A percentile compares a stretch with the other conserved stretches of the same genome.
Evolutionary conservation across 139 green algal genomes (phyloP).

Genomic region (Tetradesmus lagerheimii): DNA sequence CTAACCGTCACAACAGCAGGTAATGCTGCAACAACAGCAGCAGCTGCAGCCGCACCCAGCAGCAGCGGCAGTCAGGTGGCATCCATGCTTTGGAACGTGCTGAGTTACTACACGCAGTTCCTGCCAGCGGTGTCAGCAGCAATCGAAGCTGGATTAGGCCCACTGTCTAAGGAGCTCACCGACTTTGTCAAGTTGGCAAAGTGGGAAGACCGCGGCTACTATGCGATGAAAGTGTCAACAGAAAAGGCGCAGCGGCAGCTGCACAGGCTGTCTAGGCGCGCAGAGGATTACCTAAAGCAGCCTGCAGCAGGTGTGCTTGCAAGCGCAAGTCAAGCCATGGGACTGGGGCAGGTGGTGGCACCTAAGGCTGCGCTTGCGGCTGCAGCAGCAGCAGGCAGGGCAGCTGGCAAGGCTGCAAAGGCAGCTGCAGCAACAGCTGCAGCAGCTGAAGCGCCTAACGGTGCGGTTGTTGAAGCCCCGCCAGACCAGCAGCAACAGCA

Average conservation of each 20-base stretch:
- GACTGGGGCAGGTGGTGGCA: slow-evolving; percentile 63
- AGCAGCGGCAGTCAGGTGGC: neutral
- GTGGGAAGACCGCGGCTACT: slow-evolving; percentile 98
- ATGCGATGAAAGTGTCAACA: slow-evolving; percentile 80
- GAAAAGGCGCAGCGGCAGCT: slow-evolving; percentile 94
- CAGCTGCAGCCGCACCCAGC: slow-evolving; percentile 40
- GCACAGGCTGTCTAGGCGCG: slow-evolving; percentile 72
- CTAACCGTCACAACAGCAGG: slow-evolving; percentile 43
- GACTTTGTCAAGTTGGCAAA: slow-evolving; percentile 97
- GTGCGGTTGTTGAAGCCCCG: slow-evolving; percentile 60
- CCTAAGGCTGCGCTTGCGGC: slow-evolving; percentile 52
- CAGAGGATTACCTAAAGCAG: slow-evolving; percentile 67
- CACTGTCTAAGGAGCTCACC: slow-evolving; percentile 87
- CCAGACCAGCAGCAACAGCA: slow-evolving; percentile 44
- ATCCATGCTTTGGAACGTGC: slow-evolving; percentile 71
- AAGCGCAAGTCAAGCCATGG: slow-evolving; percentile 48
- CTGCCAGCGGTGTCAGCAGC: slow-evolving; percentile 59
- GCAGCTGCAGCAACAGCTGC: slow-evolving; percentile 24
- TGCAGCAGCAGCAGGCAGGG: slow-evolving; percentile 15
- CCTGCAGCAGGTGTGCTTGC: slow-evolving; percentile 68
- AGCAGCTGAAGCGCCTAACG: neutral
- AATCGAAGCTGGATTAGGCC: slow-evolving; percentile 68
- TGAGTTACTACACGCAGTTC: slow-evolving; percentile 92
- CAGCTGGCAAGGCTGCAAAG: slow-evolving; percentile 26
- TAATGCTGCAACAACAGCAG: neutral